Conservation (phyloP, 371 early-diverging fungal genomes). For the Zopfochytrium polystomum region DNA sequence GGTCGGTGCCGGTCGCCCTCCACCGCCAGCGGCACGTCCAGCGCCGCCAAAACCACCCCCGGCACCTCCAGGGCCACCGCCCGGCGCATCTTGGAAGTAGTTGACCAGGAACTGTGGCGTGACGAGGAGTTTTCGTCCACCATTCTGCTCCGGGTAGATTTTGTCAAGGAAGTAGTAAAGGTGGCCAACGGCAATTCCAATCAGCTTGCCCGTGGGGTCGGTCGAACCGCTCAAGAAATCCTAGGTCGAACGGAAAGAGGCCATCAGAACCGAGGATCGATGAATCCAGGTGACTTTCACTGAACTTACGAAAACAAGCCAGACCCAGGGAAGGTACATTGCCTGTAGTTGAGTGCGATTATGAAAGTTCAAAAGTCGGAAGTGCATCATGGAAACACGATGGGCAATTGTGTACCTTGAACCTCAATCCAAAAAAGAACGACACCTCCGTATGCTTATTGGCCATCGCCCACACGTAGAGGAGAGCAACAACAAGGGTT, state of each 20-base stretch:
- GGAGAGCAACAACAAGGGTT: constrained; percentile 61
- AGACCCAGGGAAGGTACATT: constrained; percentile 70
- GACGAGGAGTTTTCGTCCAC: constrained; percentile 27
- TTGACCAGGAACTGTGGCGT: constrained; percentile 32
- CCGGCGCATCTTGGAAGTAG: constrained; percentile 14
- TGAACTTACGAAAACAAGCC: constrained; percentile 46
- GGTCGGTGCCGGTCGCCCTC: constrained; percentile 7
- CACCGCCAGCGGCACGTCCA: constrained; percentile 1
- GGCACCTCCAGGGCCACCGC: constrained; percentile 10
- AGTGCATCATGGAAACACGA: not conserved
- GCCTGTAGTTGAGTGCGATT: constrained; percentile 39
- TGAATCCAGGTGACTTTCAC: not conserved
- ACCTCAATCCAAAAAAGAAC: constrained; percentile 79
- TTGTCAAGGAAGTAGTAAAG: constrained; percentile 42
- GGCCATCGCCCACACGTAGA: constrained; percentile 76
- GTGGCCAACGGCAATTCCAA: constrained; percentile 39
- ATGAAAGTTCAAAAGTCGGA: not conserved
- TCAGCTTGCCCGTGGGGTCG: constrained; percentile 25
- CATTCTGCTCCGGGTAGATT: constrained; percentile 37
- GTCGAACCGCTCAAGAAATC: constrained; percentile 30
- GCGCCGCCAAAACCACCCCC: constrained; percentile 4
- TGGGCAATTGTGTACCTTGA: constrained; percentile 58
- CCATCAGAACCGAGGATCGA: not conserved
- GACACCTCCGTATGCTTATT: constrained; percentile 62
- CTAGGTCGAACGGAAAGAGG: constrained; percentile 1